Percentiles rank a stretch among this genome's conserved stretches.
phyloP scores from a whole-genome alignment of 495 filamentous ascomycete species.

The Lasiosphaeris hirsuta region DNA sequence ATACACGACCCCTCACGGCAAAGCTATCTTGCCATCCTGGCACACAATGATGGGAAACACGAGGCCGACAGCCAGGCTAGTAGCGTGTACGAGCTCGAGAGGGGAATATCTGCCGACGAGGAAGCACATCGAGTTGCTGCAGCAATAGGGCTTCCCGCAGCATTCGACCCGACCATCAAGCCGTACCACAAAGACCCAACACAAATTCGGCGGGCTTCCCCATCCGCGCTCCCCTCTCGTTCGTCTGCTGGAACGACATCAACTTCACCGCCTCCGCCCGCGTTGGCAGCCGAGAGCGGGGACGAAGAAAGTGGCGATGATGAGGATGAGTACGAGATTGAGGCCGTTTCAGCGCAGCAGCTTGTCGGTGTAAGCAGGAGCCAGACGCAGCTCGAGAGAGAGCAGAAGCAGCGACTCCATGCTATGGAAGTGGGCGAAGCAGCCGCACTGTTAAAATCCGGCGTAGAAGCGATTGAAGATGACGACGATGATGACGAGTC shows the following conservation, averaged over 20 bases:
- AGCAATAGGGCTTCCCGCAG: constrained; percentile 62
- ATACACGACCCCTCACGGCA: constrained; percentile 72
- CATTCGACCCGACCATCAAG: constrained; percentile 54
- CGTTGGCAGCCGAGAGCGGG: constrained; percentile 34
- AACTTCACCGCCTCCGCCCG: constrained; percentile 17
- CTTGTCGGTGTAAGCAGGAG: constrained; percentile 20
- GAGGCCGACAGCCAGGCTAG: constrained; percentile 48
- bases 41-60: constrained; percentile 59
- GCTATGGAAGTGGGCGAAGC: constrained; percentile 56
- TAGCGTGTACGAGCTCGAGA: constrained; percentile 46
- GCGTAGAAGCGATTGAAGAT: constrained; percentile 10
- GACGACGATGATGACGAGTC: constrained; percentile 36
- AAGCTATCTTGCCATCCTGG: constrained; percentile 76
- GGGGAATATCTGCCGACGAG: constrained; percentile 49
- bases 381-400: constrained; percentile 24
- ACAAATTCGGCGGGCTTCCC: constrained; percentile 30
- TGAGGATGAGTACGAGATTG: constrained; percentile 51
- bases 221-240: constrained; percentile 25
- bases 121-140: constrained; percentile 70
- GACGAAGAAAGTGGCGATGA: constrained; percentile 50
- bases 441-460: constrained; percentile 39
- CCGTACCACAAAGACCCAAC: constrained; percentile 33
- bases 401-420: constrained; percentile 50
- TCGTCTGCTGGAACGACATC: constrained; percentile 22
- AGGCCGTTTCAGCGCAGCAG: constrained; percentile 38